phyloP scores from a whole-genome alignment of 805 yeast genomes.

The Schwanniomyces sp. region DNA sequence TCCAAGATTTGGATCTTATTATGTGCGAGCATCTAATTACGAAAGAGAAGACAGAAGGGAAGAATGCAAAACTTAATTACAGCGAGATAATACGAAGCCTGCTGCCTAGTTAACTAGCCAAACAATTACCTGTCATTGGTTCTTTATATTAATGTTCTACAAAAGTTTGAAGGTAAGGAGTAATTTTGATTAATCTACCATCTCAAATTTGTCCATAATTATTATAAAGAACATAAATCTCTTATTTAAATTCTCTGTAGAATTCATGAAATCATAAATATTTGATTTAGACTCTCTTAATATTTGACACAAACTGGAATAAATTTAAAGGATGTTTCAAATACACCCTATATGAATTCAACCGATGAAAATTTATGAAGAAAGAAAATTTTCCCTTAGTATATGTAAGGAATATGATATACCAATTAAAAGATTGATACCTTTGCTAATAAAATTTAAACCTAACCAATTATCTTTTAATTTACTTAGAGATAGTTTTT shows the following conservation, averaged over 20 bases:
- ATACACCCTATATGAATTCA: background rate
- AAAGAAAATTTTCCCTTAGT: conserved; percentile 5
- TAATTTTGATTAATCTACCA: background rate
- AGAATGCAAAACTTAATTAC: too few relatives aligned
- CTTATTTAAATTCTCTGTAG: conserved; percentile 13
- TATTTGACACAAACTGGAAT: conserved; percentile 16
- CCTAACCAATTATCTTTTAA: conserved; percentile 16
- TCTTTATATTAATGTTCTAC: too few relatives aligned
- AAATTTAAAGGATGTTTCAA: conserved; percentile 15
- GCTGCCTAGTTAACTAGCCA: too few relatives aligned
- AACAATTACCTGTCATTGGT: too few relatives aligned
- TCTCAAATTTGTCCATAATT: background rate
- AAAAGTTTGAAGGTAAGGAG: background rate
- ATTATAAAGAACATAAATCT: conserved; percentile 3
- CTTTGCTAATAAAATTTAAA: conserved; percentile 17
- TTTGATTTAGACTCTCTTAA: conserved; percentile 17
- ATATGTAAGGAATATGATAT: conserved; percentile 8
- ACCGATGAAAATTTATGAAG: conserved; percentile 2
- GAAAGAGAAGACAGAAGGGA: too few relatives aligned
- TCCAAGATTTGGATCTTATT: too few relatives aligned
- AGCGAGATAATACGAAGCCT: too few relatives aligned
- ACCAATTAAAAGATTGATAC: conserved; percentile 10
- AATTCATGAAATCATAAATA: conserved; percentile 18
- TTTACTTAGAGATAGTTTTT: conserved; percentile 20
- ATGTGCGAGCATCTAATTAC: too few relatives aligned